Base-by-base conservation (phyloP, 352 stramenopile genomes). In the Halophytophthora batemanensis region DNA sequence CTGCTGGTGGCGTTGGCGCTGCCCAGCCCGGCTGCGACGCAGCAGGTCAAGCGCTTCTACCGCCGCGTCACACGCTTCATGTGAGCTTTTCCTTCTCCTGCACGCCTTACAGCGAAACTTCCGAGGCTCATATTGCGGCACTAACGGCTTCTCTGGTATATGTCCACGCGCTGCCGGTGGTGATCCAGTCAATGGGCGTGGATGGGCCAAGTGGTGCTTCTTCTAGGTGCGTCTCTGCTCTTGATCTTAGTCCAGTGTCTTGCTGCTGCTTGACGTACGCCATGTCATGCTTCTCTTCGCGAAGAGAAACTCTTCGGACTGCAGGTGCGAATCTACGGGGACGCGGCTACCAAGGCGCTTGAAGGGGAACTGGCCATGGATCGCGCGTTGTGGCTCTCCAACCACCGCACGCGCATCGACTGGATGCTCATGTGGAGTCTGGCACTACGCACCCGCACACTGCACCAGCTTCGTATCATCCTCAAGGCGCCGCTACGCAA, bases 341-440 rank as follows among this genome's bases (percentile, higher is more conserved):
- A 90, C 38, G 66, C 64, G 2, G 71, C 62, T 23, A 79, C 78
- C 0, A 86, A 88, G 50, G 49, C 64, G n/a, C 64, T 73, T 10
- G 77, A 87, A 39, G 40, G n/a, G 2, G 45, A 50, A 17, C 71
- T 86, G 51, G 47, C 36, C 0, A 70, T 69, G 34, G 75, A 90
- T 53, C 74, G 77, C 36, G 83, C 78, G 8, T 25, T 94, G 34
- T 91, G 82, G 81, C 49, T 91, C 23, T 72, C 66, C 6, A 94
- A 92, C 55, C 83, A 94, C 47, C 81, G 82, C 49, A 92, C 80
- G 54, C 77, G 79, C 52, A 85, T 92, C 46, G 83, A 94, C 63
- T 92, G 81, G 81, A 92, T 92, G 81, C 58, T 92, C 23, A 53
- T 92, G 33, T 94, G 83, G 83, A 77, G 65, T 36, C 55, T 94